phyloP scores from a whole-genome alignment of 331 rosid genomes.

The Malus hybrid region DNA sequence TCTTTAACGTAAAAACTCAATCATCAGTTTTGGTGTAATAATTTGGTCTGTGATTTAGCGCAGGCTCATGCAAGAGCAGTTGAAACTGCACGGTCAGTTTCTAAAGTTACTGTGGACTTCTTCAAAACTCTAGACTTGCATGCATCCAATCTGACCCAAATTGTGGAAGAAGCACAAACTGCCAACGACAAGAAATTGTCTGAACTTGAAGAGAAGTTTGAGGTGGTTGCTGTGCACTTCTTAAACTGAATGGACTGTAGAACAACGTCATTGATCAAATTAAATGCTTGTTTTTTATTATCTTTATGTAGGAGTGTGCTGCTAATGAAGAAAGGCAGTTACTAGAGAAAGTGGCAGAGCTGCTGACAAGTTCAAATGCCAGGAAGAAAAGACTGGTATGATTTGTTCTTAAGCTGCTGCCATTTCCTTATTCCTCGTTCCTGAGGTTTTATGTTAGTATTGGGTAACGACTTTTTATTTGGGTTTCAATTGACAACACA shows the following conservation, averaged over 20 bases:
- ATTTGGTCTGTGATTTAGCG: neutral
- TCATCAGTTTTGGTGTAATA: neutral
- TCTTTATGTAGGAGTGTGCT: slow-evolving; percentile 72
- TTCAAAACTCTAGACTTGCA: slow-evolving; percentile 74
- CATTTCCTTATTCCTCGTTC: neutral
- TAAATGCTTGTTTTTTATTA: neutral
- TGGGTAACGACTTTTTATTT: neutral
- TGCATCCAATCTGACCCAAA: slow-evolving; percentile 70
- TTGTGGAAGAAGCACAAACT: slow-evolving; percentile 77
- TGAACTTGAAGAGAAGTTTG: slow-evolving; percentile 89
- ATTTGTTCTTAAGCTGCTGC: slow-evolving; percentile 10
- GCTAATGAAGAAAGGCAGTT: slow-evolving; percentile 85
- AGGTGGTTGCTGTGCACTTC: slow-evolving; percentile 43
- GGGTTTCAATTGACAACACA: neutral
- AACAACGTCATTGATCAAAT: neutral
- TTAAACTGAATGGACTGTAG: neutral
- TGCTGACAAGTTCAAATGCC: slow-evolving; percentile 81
- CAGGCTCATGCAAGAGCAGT: slow-evolving; percentile 97
- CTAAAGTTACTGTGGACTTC: slow-evolving; percentile 80
- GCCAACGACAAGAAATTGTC: slow-evolving; percentile 71
- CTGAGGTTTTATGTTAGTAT: neutral
- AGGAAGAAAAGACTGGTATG: slow-evolving; percentile 90
- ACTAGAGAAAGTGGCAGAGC: slow-evolving; percentile 88
- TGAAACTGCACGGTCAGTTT: slow-evolving; percentile 75
- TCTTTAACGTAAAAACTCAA: neutral